Evolutionary conservation across 2,329 filamentous ascomycete species (phyloP).

Genomic region (Colletotrichum gigasporum): DNA sequence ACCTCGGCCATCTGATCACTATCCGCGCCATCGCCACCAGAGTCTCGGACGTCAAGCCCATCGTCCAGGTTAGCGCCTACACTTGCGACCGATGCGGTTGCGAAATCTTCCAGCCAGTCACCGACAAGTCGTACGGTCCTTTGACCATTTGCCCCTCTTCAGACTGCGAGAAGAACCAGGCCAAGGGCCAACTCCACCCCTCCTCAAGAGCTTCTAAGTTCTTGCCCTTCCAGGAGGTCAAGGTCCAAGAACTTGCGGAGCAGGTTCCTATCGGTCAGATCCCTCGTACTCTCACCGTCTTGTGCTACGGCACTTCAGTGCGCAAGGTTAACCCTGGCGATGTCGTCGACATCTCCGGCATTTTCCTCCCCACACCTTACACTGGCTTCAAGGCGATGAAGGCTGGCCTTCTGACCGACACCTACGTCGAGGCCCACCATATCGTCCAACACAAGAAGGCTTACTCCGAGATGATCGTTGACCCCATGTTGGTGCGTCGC

Average conservation of each 20-base stretch:
- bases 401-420: constrained; percentile 95
- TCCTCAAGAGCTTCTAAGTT: constrained; percentile 98
- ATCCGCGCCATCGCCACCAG: constrained; percentile 93
- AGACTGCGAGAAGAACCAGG: constrained; percentile 91
- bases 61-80: constrained; percentile 97
- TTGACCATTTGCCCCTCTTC: constrained; percentile 86
- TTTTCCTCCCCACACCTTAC: constrained; percentile 97
- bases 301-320: constrained; percentile 88
- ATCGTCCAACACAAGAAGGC: constrained; percentile 98
- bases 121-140: constrained; percentile 89
- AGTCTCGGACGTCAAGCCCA: constrained; percentile 97
- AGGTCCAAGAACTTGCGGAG: constrained; percentile 99
- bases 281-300: constrained; percentile 86
- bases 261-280: constrained; percentile 99
- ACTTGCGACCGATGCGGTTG: constrained; percentile 96
- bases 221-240: constrained; percentile 96
- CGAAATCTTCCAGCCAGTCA: constrained; percentile 97
- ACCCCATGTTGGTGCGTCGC: constrained; percentile 79
- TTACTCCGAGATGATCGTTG: constrained; percentile 90
- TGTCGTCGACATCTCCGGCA: constrained; percentile 91
- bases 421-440: constrained; percentile 93
- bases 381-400: constrained; percentile 99
- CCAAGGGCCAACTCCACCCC: constrained; percentile 91
- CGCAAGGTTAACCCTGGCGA: constrained; percentile 93
- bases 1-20: constrained; percentile 93